A percentile compares a stretch with the other conserved stretches of the same genome.
These are phyloP conservation scores for Mycena galopus DNA, from an alignment of 768 basidiomycete species.

Conservation along the genomic window DNA sequence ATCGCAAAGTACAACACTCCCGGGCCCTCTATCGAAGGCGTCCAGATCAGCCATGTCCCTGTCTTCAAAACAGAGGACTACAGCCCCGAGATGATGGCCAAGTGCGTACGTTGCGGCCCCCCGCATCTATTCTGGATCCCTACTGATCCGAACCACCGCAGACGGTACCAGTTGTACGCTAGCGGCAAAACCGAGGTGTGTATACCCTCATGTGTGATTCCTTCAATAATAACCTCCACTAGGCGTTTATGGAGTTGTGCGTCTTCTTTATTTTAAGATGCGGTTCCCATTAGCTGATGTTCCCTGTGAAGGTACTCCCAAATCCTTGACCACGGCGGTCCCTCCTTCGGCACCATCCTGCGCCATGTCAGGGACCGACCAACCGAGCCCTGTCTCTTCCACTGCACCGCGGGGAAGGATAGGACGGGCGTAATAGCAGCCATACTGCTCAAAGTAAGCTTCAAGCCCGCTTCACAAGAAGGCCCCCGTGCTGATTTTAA, in stretches of 20 bases:
- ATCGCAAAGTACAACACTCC: slow-evolving; percentile 80
- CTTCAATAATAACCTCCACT: background rate
- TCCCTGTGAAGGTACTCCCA: slow-evolving; percentile 66
- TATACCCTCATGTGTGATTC: background rate
- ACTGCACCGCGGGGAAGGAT: slow-evolving; percentile 91
- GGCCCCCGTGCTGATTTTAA: too few species aligned
- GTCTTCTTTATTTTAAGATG: background rate
- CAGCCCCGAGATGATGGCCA: slow-evolving; percentile 87
- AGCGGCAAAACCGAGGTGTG: slow-evolving; percentile 83
- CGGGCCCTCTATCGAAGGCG: slow-evolving; percentile 72
- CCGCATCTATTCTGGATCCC: slow-evolving; percentile 32
- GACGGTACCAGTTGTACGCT: slow-evolving; percentile 81
- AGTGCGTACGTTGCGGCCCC: slow-evolving; percentile 67
- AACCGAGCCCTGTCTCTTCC: slow-evolving; percentile 74
- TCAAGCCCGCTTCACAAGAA: too few species aligned
- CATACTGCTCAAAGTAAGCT: slow-evolving; percentile 74
- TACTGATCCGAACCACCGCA: slow-evolving; percentile 47
- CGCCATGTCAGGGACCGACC: slow-evolving; percentile 81
- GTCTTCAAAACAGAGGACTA: slow-evolving; percentile 84
- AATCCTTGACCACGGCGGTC: slow-evolving; percentile 81
- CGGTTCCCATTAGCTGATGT: background rate
- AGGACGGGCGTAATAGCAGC: slow-evolving; percentile 84
- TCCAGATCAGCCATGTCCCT: slow-evolving; percentile 71
- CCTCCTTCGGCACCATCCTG: slow-evolving; percentile 77
- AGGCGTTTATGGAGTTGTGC: slow-evolving; percentile 82